phyloP scores from a whole-genome alignment of 768 basidiomycete genomes.

The Phylloporus rhodoxanthus region DNA sequence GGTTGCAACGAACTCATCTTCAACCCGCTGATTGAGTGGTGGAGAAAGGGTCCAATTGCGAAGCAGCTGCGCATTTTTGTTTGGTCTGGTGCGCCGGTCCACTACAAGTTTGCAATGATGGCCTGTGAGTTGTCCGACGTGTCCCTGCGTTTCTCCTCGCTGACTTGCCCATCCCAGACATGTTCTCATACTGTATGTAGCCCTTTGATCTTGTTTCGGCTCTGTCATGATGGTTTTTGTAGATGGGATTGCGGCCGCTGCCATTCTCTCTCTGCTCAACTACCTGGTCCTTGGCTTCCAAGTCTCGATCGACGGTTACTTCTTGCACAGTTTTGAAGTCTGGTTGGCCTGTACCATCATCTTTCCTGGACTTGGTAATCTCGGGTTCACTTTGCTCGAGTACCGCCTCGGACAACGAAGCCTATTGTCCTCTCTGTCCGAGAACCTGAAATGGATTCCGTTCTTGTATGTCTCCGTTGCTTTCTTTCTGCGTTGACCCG shows the following conservation, averaged over 20 bases:
- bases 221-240: neutral
- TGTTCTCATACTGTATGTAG: slow-evolving; percentile 47
- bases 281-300: slow-evolving; percentile 72
- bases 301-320: slow-evolving; percentile 65
- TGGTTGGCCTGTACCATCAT: slow-evolving; percentile 74
- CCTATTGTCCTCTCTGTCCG: slow-evolving; percentile 17
- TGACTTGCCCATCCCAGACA: slow-evolving; percentile 27
- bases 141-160: neutral
- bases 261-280: slow-evolving; percentile 65
- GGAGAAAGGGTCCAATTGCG: slow-evolving; percentile 72
- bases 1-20: slow-evolving; percentile 61
- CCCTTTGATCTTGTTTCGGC: neutral
- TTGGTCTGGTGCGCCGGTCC: slow-evolving; percentile 70
- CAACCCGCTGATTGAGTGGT: slow-evolving; percentile 78
- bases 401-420: slow-evolving; percentile 56
- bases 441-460: slow-evolving; percentile 29
- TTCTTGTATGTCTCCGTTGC: slow-evolving; percentile 30
- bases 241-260: slow-evolving; percentile 59
- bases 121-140: slow-evolving; percentile 35
- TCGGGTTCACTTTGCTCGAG: slow-evolving; percentile 71
- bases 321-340: slow-evolving; percentile 75
- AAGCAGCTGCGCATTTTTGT: slow-evolving; percentile 72
- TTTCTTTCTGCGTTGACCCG: neutral
- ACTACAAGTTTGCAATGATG: slow-evolving; percentile 71
- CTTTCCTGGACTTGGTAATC: slow-evolving; percentile 66